Conservation (phyloP, 2,329 filamentous ascomycete species). For the Arthrobotrys conoides region DNA sequence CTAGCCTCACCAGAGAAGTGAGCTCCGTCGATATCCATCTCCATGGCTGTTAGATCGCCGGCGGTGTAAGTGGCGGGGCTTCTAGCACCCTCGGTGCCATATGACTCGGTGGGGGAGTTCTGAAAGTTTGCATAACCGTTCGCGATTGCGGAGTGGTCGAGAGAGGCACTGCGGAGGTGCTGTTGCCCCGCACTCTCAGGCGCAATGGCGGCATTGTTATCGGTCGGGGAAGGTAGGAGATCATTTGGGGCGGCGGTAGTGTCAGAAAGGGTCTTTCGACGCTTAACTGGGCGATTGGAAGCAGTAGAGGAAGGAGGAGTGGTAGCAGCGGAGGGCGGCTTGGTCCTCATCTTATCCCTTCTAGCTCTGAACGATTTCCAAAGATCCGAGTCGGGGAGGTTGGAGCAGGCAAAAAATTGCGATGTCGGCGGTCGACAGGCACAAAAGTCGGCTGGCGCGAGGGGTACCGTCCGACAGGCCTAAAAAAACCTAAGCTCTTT, state of each 20-base stretch:
- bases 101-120: slow-evolving; percentile 60
- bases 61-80: slow-evolving; percentile 50
- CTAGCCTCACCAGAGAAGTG: slow-evolving; percentile 50
- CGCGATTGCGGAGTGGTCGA: slow-evolving; percentile 47
- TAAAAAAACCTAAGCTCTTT: slow-evolving; percentile 34
- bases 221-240: slow-evolving; percentile 54
- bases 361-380: slow-evolving; percentile 33
- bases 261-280: slow-evolving; percentile 60
- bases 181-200: slow-evolving; percentile 59
- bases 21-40: slow-evolving; percentile 54
- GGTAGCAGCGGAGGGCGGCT: slow-evolving; percentile 56
- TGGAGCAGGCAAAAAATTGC: slow-evolving; percentile 56
- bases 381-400: slow-evolving; percentile 59
- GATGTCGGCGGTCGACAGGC: slow-evolving; percentile 59
- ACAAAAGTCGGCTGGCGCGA: slow-evolving; percentile 35
- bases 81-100: slow-evolving; percentile 55
- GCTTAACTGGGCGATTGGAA: slow-evolving; percentile 60
- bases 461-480: slow-evolving; percentile 26
- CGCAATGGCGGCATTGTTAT: slow-evolving; percentile 42
- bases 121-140: slow-evolving; percentile 57
- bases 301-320: slow-evolving; percentile 59
- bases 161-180: slow-evolving; percentile 54
- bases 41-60: slow-evolving; percentile 46
- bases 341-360: slow-evolving; percentile 58
- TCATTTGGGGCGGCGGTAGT: slow-evolving; percentile 41